Conservation (phyloP, 1,139 yeast genomes). For the Kodamaea alishanica region DNA sequence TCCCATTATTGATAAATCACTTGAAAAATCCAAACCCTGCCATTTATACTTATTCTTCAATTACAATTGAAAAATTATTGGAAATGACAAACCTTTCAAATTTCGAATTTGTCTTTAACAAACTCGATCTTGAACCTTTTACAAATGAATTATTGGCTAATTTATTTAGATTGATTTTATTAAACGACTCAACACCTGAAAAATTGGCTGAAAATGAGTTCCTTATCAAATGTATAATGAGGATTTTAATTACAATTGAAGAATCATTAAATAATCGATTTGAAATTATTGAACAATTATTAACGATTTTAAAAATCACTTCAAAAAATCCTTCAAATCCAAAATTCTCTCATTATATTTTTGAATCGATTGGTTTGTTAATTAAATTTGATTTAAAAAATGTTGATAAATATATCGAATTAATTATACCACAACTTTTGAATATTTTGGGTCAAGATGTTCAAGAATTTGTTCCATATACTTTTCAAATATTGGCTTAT, state of each 20-base stretch:
- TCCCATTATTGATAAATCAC: conserved; percentile 77
- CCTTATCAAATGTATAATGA: conserved; percentile 82
- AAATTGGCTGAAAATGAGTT: conserved; percentile 94
- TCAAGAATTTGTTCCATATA: conserved; percentile 91
- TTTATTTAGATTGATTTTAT: conserved; percentile 63
- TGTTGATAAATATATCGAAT: conserved; percentile 46
- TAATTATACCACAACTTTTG: conserved; percentile 65
- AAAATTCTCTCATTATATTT: conserved; percentile 81
- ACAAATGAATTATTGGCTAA: conserved; percentile 54
- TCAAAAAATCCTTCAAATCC: conserved; percentile 95
- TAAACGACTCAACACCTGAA: conserved; percentile 66
- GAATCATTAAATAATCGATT: conserved; percentile 46
- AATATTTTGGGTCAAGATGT: conserved; percentile 75
- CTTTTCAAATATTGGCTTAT: conserved; percentile 81
- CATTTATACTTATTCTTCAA: conserved; percentile 89
- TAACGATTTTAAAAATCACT: conserved; percentile 65
- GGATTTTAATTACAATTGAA: conserved; percentile 76
- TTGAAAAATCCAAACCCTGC: conserved; percentile 63
- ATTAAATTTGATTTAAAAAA: conserved; percentile 50
- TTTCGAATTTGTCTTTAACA: conserved; percentile 58
- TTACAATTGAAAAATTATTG: conserved; percentile 84
- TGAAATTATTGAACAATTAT: conserved; percentile 59
- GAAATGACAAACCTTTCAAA: conserved; percentile 60
- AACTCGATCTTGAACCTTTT: conserved; percentile 57
- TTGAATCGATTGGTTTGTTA: conserved; percentile 81